Conservation (phyloP, 148 eudicot genomes). For the Heliosperma pusillum region DNA sequence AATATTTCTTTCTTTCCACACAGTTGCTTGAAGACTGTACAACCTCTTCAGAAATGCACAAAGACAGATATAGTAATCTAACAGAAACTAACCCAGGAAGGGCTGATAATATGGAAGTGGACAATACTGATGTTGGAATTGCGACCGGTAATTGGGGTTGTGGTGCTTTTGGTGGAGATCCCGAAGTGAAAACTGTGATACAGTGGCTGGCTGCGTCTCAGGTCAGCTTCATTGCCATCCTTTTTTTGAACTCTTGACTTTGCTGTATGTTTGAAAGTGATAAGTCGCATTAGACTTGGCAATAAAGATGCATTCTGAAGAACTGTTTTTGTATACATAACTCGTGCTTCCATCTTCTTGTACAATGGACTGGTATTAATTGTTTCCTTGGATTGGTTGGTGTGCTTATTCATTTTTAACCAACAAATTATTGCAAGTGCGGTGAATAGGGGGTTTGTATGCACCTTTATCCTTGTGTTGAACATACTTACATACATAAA, state of each 20-base stretch:
- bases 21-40: conserved; percentile 21
- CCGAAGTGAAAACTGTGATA: conserved; percentile 71
- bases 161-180: conserved; percentile 98
- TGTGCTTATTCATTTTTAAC: not conserved
- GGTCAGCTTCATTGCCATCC: conserved; percentile 36
- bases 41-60: conserved; percentile 20
- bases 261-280: conserved; percentile 2
- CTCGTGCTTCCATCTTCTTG: not conserved
- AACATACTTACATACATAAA: no score
- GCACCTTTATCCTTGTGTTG: no score
- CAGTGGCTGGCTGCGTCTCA: conserved; percentile 99
- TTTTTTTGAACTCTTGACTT: not conserved
- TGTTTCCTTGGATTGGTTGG: not conserved
- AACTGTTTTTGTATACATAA: not conserved
- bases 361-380: not conserved
- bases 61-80: conserved; percentile 19
- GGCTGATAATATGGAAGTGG: conserved; percentile 14
- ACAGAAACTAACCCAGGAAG: conserved; percentile 16
- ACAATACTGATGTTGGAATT: conserved; percentile 49
- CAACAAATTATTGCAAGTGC: not conserved
- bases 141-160: conserved; percentile 99
- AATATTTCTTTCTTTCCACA: not conserved
- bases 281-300: not conserved
- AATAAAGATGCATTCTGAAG: not conserved
- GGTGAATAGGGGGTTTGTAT: no score